Evolutionary conservation across 495 filamentous ascomycete species (phyloP), one percentile per base, ranked within the genome.

Genomic region (Glarea lozoyensis): DNA sequence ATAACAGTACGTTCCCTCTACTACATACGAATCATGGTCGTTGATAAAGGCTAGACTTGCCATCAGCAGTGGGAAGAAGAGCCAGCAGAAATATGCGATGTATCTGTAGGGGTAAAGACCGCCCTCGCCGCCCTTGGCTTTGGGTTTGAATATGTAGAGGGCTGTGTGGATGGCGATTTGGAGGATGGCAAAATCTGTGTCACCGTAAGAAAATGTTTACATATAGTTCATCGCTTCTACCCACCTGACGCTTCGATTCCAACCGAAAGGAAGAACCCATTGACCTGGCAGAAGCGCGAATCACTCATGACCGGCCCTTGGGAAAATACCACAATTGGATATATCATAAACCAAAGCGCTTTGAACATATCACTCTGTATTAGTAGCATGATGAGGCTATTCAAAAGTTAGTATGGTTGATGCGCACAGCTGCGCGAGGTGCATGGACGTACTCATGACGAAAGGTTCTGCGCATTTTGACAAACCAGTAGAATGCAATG

Each of bases 141-240:
- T 55, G 3, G 77, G 77, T 16, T 67, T 64, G 44, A 86, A 76
- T 40, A 87, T 77, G 50, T 78, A 82, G 37, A 85, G 62, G 30
- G 72, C 75, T 29, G 79, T 78, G 48, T 88, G 84, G 37, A 86
- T 54, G 18, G 81, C 77, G 48, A 88, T 85, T 40, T 84, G 64
- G 12, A 87, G 65, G 13, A 81, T 74, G 17, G 81, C 72, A 42
- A 81, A 64, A 56, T 88, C 83, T 79, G 37, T 25, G 30, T 13
- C 33, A 43, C 24, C 13, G 47, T 31, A 50, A 47, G 29, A 18
- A 15, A 4, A 34, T 27, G 43, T 17, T 43, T 32, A 25, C 17
- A 30, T 24, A 15, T 13, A 13, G 21, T 23, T 23, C 25, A 38
- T n/a, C n/a, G n/a, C n/a, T n/a, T n/a, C n/a, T 38, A 32, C 31